Conservation (phyloP, 768 basidiomycete species). For the Sistotremastrum suecicum region DNA sequence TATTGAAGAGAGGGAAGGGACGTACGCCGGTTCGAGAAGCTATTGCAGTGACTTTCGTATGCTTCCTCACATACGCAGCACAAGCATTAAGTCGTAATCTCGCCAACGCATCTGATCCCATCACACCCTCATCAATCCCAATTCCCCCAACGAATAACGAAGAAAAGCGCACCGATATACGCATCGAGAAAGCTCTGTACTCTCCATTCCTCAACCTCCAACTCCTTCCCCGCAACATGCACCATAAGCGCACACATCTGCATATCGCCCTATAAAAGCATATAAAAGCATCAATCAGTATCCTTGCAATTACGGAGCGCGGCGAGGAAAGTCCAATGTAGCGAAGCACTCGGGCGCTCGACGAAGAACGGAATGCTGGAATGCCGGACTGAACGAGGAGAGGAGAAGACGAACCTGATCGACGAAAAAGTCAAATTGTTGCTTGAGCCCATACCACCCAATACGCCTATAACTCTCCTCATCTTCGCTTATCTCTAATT, state of each 20-base stretch:
- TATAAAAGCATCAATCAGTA: no score
- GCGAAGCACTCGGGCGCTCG: no score
- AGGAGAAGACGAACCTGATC: conserved; percentile 32
- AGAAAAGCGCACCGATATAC: conserved; percentile 46
- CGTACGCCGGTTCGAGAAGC: conserved; percentile 39
- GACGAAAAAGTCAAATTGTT: conserved; percentile 44
- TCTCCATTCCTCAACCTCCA: conserved; percentile 31
- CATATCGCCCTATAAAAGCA: conserved; percentile 47
- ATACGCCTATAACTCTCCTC: conserved; percentile 6
- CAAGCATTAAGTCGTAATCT: conserved; percentile 47
- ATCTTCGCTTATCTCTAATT: no score
- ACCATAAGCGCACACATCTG: conserved; percentile 69
- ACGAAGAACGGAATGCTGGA: no score
- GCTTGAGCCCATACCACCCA: conserved; percentile 41
- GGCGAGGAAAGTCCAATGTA: no score
- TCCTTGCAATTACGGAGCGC: no score
- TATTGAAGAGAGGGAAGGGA: background rate
- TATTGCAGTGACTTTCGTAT: conserved; percentile 36
- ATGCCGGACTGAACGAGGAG: no score
- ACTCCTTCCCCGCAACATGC: conserved; percentile 44
- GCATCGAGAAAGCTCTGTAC: conserved; percentile 45
- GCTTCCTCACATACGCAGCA: conserved; percentile 67
- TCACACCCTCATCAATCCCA: no score
- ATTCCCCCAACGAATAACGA: no score
- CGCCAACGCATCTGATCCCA: conserved; percentile 51